Conservation (phyloP, 148 eudicot species). For the Arbutus unedo region DNA sequence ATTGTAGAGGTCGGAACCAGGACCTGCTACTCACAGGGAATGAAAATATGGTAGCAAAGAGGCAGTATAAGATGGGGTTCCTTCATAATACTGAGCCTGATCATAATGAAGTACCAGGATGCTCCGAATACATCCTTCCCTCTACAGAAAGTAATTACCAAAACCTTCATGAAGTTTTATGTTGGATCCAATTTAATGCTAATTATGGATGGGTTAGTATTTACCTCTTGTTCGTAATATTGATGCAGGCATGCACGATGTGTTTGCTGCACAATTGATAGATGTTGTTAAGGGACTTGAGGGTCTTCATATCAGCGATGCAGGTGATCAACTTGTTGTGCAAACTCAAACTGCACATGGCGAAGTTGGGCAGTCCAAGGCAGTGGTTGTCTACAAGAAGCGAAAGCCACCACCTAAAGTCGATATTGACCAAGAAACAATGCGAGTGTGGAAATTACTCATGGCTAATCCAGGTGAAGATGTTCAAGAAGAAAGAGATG, state of each 20-base stretch:
- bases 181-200: slow-evolving; percentile 6
- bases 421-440: slow-evolving; percentile 90
- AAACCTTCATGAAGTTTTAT: background rate
- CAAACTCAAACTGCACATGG: slow-evolving; percentile 5
- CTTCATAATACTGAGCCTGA: background rate
- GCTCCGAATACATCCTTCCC: background rate
- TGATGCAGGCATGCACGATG: slow-evolving; percentile 16
- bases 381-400: slow-evolving; percentile 30
- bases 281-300: slow-evolving; percentile 11
- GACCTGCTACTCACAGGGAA: background rate
- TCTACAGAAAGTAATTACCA: slow-evolving; percentile 6
- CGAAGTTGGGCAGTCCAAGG: background rate
- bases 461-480: slow-evolving; percentile 77
- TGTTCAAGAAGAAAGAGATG: slow-evolving; percentile 70
- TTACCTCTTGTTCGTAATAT: background rate
- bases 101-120: background rate
- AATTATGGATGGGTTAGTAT: background rate
- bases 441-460: slow-evolving; percentile 80
- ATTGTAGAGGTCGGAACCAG: background rate
- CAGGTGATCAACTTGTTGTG: slow-evolving; percentile 13
- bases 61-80: background rate
- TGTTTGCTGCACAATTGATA: slow-evolving; percentile 7
- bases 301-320: slow-evolving; percentile 14
- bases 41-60: background rate
- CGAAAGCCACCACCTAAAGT: slow-evolving; percentile 70